Percentiles rank a stretch among this genome's conserved stretches.
Conservation (phyloP, 2,329 filamentous ascomycete species). For the Rhynchosporium graminicola region DNA sequence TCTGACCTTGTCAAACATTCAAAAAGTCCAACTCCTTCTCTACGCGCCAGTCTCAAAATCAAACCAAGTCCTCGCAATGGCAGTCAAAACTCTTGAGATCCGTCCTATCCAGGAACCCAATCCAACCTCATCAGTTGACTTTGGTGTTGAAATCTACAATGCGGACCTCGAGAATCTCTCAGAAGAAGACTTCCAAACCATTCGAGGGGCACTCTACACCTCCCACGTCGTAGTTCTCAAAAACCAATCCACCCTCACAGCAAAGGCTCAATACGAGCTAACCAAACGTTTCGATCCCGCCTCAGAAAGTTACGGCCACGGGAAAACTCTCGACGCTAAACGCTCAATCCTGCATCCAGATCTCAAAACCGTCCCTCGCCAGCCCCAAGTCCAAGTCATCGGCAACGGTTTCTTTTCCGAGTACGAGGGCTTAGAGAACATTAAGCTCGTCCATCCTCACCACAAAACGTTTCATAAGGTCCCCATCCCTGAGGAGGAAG, state of each 20-base stretch:
- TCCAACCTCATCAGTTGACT: conserved; percentile 48
- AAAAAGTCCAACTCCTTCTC: background rate
- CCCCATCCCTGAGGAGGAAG: conserved; percentile 61
- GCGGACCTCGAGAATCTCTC: conserved; percentile 62
- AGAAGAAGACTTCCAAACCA: conserved; percentile 63
- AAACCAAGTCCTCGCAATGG: conserved; percentile 31
- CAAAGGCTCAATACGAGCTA: conserved; percentile 72
- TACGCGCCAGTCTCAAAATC: background rate
- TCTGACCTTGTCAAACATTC: background rate
- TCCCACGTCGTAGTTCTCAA: conserved; percentile 73
- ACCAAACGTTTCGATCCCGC: conserved; percentile 73
- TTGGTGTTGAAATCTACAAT: conserved; percentile 61
- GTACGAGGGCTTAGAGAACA: conserved; percentile 70
- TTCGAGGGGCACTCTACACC: conserved; percentile 66
- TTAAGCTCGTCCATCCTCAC: conserved; percentile 72
- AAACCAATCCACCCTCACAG: conserved; percentile 61
- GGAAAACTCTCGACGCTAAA: conserved; percentile 69
- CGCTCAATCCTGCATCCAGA: conserved; percentile 70
- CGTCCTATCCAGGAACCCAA: conserved; percentile 31
- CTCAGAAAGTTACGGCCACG: conserved; percentile 69
- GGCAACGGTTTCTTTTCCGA: conserved; percentile 70
- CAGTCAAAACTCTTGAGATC: conserved; percentile 37
- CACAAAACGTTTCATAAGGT: conserved; percentile 75
- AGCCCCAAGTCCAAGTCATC: conserved; percentile 79
- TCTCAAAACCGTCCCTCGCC: conserved; percentile 76